Base-by-base conservation (phyloP, 176 grass and related monocot genomes). In the Cocos nucifera region DNA sequence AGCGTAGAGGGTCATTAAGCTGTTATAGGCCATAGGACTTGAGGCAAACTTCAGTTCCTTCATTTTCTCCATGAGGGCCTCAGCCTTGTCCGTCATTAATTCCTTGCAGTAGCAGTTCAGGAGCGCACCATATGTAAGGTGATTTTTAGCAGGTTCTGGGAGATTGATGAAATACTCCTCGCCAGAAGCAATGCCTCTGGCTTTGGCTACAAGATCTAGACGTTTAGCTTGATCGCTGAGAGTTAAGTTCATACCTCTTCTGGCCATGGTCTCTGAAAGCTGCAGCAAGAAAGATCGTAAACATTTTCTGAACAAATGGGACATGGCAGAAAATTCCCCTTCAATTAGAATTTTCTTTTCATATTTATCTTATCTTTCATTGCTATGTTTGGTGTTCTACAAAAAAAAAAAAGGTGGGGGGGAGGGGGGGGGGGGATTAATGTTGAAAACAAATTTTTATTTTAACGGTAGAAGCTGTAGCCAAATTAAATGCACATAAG, bases 101-200 rank as follows among this genome's bases (percentile, higher is more conserved):
- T 88, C 78, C 56, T 88, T 97, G 72, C 87, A 91, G 57, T 97
- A 97, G 66, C 78, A 97, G 22, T 97, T 91, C 15, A 97, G 83
- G 55, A 97, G 92, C 63, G 92, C 44, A 0, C 92, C 92, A 63
- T 97, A 97, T 27, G 92, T 91, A 50, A 97, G 81, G 71, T 97
- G 87, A 26, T 76, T 97, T 74, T 97, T 97, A 19, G 87, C 77
- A 62, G 81, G 64, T 69, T 97, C 87, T 54, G 84, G 87, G 15
- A 97, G 87, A 67, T 97, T 83, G 73, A 97, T 59, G 70, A 97
- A 97, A 62, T 87, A 91, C 20, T 97, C 83, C 78, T 97, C 87
- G 39, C 87, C 92, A 77, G 87, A 67, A 72, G 77, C 76, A 2
- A 97, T 85, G 56, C 92, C 84, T 78, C 78, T 78, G 0, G 84